Conservation (phyloP, 257 asterid species). For the Salvia hispanica region DNA sequence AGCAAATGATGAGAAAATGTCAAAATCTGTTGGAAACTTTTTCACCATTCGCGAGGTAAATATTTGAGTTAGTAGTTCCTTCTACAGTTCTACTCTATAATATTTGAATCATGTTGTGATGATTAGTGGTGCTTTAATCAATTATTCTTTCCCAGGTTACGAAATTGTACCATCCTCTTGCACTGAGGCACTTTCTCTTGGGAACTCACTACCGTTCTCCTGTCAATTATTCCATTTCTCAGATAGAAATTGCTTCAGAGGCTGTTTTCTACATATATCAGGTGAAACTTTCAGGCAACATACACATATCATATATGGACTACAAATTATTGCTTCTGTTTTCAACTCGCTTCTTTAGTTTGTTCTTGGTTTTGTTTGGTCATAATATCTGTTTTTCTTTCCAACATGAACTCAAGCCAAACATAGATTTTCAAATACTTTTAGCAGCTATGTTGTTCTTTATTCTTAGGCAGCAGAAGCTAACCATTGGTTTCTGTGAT, state of each 20-base stretch:
- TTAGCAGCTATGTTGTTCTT: not conserved
- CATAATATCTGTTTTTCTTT: not conserved
- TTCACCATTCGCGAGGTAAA: slow-evolving; percentile 88
- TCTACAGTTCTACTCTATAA: slow-evolving; percentile 28
- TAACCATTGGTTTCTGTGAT: slow-evolving; percentile 2
- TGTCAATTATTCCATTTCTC: slow-evolving; percentile 70
- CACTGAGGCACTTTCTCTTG: slow-evolving; percentile 79
- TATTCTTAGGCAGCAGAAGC: not conserved
- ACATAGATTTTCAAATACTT: too few relatives aligned
- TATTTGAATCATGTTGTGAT: slow-evolving; percentile 34
- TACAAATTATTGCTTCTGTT: not conserved
- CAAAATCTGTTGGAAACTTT: slow-evolving; percentile 78
- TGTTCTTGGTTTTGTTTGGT: slow-evolving; percentile 5
- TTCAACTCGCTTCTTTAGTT: not conserved
- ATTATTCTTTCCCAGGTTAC: slow-evolving; percentile 57
- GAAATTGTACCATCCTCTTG: slow-evolving; percentile 77
- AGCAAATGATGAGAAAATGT: slow-evolving; percentile 82
- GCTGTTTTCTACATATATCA: slow-evolving; percentile 71
- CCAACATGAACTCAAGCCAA: too few relatives aligned
- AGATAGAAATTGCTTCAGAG: slow-evolving; percentile 76
- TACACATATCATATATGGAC: not conserved
- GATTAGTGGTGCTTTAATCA: slow-evolving; percentile 34
- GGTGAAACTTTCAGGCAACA: slow-evolving; percentile 43
- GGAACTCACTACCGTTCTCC: slow-evolving; percentile 88
- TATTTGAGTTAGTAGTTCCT: slow-evolving; percentile 19